Base-by-base conservation (phyloP, 2,329 filamentous ascomycete genomes). In the Stemphylium lycopersici region DNA sequence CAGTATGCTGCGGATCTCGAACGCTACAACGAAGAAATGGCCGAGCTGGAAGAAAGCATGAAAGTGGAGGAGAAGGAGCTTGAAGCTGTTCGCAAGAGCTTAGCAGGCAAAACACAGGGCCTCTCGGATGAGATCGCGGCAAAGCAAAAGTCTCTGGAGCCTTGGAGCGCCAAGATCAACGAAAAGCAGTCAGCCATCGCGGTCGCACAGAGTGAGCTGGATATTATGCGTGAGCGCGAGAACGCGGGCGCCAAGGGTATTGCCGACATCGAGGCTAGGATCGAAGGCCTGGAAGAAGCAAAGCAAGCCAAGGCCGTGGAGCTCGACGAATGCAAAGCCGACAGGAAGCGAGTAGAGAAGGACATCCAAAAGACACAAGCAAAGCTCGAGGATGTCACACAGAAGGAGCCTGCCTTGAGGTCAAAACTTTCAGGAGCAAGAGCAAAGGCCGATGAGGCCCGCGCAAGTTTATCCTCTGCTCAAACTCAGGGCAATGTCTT, bases 151-250 rank as follows among this genome's bases (percentile, higher is more conserved):
- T 89, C 91, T 1, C 81, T 99, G 10, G 93, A 98, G 76, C 95
- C 95, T 0, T 99, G 95, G 95, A 93, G 89, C 65, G 92, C 92
- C 62, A 98, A 95, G 77, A 93, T 99, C 78, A 97, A 95, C 74
- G 89, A 96, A 71, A 98, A 96, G 75, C 90, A 95, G 70, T 97
- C 93, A 0, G 87, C 90, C 3, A 96, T 97, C 63, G 93, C 93
- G 3, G 93, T 99, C 10, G 92, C 95, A 1, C 90, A 96, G 73
- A 96, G 92, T 74, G 93, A 99, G 75, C 85, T 98, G 63, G 89
- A 92, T 55, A 98, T 99, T 52, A 83, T 99, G 6, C 85, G 86
- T 36, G 95, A 99, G 72, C 91, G 92, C 71, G 90, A 91, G 46
- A 96, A 92, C 68, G 89, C 93, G 29, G 92, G 93, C 4, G 88